A percentile compares a stretch with the other conserved stretches of the same genome.
phyloP scores from a whole-genome alignment of 2,329 filamentous ascomycete genomes.

The Colletotrichum viniferum region DNA sequence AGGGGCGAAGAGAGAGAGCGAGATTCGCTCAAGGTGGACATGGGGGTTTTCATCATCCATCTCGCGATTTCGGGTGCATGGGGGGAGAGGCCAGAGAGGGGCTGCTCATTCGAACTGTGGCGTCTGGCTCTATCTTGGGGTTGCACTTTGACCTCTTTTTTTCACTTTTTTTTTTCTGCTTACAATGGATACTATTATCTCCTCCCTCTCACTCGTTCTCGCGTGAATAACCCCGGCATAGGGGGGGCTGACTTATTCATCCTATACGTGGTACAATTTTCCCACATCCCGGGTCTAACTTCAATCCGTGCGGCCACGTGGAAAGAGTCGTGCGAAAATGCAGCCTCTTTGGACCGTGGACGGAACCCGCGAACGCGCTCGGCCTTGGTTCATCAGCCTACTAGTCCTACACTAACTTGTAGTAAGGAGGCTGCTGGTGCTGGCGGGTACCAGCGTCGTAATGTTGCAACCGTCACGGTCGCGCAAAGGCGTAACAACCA shows the following conservation, averaged over 20 bases:
- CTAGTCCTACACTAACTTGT: neutral
- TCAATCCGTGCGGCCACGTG: conserved; percentile 14
- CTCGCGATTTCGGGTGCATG: conserved; percentile 1
- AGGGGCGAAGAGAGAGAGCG: neutral
- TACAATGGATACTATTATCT: neutral
- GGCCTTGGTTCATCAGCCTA: neutral
- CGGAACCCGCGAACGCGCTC: neutral
- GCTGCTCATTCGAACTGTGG: neutral
- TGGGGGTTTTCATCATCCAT: neutral
- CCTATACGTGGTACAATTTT: conserved; percentile 4
- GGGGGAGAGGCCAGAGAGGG: neutral
- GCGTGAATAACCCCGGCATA: neutral
- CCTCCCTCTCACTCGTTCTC: neutral
- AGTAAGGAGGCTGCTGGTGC: neutral
- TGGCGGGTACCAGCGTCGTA: neutral
- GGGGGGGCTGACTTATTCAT: neutral
- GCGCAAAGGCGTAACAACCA: neutral
- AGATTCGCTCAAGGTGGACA: neutral
- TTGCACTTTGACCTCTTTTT: neutral
- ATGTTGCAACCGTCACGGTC: neutral
- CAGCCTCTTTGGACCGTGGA: neutral
- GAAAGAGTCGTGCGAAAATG: neutral
- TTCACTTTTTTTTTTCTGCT: neutral
- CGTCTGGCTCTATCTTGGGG: neutral
- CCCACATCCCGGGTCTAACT: conserved; percentile 7